phyloP scores from a whole-genome alignment of 257 asterid species.

The Verbascum thapsus region DNA sequence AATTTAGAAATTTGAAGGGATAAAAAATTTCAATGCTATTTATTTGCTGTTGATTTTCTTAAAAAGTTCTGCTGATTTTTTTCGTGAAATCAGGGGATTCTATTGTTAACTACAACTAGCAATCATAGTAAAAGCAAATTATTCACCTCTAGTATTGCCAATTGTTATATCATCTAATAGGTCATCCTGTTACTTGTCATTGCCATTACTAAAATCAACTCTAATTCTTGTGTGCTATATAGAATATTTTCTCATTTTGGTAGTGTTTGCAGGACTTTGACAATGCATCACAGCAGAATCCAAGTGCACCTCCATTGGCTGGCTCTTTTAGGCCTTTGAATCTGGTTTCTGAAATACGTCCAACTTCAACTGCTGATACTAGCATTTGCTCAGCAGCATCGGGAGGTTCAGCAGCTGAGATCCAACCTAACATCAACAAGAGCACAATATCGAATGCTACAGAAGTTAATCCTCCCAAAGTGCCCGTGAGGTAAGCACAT shows the following conservation, averaged over 20 bases:
- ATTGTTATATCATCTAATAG: background rate
- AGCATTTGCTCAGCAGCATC: constrained; percentile 18
- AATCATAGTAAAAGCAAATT: background rate
- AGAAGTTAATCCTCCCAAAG: constrained; percentile 31
- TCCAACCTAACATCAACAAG: constrained; percentile 27
- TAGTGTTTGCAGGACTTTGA: constrained; percentile 37
- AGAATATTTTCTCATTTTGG: constrained; percentile 1
- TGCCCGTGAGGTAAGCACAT: constrained; percentile 37
- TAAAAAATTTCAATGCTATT: too few relatives aligned
- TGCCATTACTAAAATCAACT: background rate
- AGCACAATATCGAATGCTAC: constrained; percentile 23
- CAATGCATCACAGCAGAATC: constrained; percentile 32
- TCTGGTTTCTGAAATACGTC: constrained; percentile 33
- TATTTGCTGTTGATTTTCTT: too few relatives aligned
- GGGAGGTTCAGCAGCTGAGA: constrained; percentile 32
- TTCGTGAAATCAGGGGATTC: background rate
- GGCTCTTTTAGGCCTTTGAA: constrained; percentile 26
- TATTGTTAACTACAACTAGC: background rate
- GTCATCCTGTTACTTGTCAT: background rate
- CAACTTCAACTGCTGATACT: constrained; percentile 23
- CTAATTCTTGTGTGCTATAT: constrained; percentile 2
- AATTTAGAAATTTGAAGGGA: too few relatives aligned
- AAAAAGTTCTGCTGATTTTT: background rate
- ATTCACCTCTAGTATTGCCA: background rate
- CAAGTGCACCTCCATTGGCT: constrained; percentile 62